Conservation (phyloP, 2,329 filamentous ascomycete genomes). For the Diaporthe destruens region DNA sequence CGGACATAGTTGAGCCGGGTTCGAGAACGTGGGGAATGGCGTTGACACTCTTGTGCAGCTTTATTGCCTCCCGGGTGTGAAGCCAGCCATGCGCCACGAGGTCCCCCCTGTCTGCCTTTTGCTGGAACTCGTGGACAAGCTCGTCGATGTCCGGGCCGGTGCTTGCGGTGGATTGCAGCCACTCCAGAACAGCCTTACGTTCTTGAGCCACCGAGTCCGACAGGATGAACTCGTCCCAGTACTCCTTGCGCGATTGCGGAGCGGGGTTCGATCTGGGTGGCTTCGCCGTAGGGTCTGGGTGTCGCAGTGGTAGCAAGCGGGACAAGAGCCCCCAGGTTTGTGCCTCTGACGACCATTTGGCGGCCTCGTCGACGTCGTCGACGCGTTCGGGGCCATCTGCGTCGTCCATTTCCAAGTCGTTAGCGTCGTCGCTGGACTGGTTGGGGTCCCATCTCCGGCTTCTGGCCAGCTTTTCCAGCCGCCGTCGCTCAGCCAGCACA, state of each 20-base stretch:
- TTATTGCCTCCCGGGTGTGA: conserved; percentile 90
- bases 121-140: conserved; percentile 80
- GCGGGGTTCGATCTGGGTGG: conserved; percentile 43
- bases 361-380: conserved; percentile 58
- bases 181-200: conserved; percentile 83
- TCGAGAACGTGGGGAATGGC: conserved; percentile 75
- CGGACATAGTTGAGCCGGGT: conserved; percentile 68
- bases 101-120: conserved; percentile 81
- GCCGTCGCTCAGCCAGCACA: conserved; percentile 57
- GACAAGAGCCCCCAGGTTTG: conserved; percentile 92
- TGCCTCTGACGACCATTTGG: conserved; percentile 82
- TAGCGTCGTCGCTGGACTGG: conserved; percentile 56
- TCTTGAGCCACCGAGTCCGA: conserved; percentile 81
- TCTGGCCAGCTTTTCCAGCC: conserved; percentile 50
- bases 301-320: conserved; percentile 78
- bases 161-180: conserved; percentile 84
- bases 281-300: conserved; percentile 58
- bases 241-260: conserved; percentile 50
- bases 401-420: conserved; percentile 70
- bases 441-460: conserved; percentile 50
- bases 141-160: conserved; percentile 79
- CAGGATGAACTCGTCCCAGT: conserved; percentile 80
- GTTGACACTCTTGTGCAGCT: conserved; percentile 85
- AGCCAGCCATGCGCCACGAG: conserved; percentile 92
- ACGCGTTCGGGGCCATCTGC: conserved; percentile 54